Evolutionary conservation across 345 rosid species (phyloP), one percentile per base, ranked within the genome.

Genomic region (Theobroma cacao): DNA sequence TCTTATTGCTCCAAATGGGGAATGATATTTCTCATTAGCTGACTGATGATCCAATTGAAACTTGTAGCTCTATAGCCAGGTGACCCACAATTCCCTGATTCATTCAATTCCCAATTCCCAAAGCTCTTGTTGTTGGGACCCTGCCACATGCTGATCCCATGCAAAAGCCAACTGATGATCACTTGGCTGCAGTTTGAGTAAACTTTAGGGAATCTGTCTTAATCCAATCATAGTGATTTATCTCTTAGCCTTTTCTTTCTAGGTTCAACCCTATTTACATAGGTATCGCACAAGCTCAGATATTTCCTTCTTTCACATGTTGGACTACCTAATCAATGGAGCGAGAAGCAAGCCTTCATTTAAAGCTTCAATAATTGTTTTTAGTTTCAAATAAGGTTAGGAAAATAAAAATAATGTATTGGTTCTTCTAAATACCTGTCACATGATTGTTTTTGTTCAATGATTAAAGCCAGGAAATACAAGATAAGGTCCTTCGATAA

Each of bases 91-190:
- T 40, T 34, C 30, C 7, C 3, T 10, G 14, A 8, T 58, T 58
- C 14, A 34, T 63, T 62, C 69, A 36, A 9, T 64, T 66, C 72
- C 31, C 73, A 68, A 68, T 26, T 43, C 15, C 36, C 73, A 13
- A 68, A 26, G 73, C 22, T 43, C 47, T 12, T 41, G 53, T 9
- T 67, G n/a, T 43, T 67, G 72, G 72, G 55, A 14, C 55, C 72
- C 72, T 68, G 53, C 55, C 72, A 68, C 55, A 68, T 68, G 72
- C 53, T 41, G 30, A 26, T 68, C 73, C 55, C 70, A 65, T 38
- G 48, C 70, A 65, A 65, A 38, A 34, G 47, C 48, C 70, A 65
- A 36, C 30, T 61, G 7, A 60, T 31, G 15, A 8, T 30, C 18
- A 40, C 58, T n/a, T 38, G 50, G 10, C 28, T 60, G 4, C 15